Conservation (phyloP, 306 rosid species). For the Phaseolus lunatus region DNA sequence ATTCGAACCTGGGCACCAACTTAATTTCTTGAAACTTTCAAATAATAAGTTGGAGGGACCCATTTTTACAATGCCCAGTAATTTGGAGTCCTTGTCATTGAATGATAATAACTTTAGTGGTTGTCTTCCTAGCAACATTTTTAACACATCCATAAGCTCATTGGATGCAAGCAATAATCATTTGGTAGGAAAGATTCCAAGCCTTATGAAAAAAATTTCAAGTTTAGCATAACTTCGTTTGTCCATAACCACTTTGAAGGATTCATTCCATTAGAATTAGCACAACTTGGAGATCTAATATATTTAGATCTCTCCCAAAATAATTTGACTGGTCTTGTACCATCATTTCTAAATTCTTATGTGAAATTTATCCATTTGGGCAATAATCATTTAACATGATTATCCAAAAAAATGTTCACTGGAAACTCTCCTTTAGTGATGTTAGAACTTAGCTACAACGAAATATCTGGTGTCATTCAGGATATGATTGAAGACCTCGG, state of each 20-base stretch:
- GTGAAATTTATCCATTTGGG: background rate
- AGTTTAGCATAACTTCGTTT: background rate
- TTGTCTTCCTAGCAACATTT: background rate
- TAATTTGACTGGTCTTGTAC: background rate
- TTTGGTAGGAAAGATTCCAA: constrained; percentile 31
- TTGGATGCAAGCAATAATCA: constrained; percentile 31
- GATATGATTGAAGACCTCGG: constrained; percentile 3
- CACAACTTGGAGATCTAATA: background rate
- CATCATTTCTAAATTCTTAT: background rate
- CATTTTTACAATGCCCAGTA: background rate
- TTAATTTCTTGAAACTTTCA: background rate
- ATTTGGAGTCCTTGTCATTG: background rate
- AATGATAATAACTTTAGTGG: constrained; percentile 17
- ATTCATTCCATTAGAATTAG: background rate
- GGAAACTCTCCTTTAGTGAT: background rate
- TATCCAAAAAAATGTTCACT: constrained; percentile 15
- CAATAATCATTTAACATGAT: constrained; percentile 13
- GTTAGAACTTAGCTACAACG: constrained; percentile 30
- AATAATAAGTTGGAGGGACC: constrained; percentile 2
- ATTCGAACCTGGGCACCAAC: background rate
- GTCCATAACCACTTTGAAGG: constrained; percentile 40
- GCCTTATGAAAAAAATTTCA: background rate
- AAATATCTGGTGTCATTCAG: background rate
- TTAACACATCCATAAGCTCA: background rate
- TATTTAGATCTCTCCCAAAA: constrained; percentile 27